Evolutionary conservation across 2,329 filamentous ascomycete genomes (phyloP).

Genomic region (Hypoxylon sp.): DNA sequence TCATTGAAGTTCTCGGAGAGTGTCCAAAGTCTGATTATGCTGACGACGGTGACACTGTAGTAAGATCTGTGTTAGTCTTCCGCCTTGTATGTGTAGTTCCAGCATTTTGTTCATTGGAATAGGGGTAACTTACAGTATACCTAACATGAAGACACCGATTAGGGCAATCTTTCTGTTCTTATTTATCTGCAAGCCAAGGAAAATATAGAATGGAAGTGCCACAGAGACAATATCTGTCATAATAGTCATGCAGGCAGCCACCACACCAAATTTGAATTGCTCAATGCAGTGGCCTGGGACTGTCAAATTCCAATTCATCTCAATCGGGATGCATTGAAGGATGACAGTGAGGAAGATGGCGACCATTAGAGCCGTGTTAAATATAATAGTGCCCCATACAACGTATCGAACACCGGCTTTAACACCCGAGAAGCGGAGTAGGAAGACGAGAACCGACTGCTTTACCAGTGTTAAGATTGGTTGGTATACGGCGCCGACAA

Average conservation of each 20-base stretch:
- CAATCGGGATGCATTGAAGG: constrained; percentile 59
- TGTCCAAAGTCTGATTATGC: constrained; percentile 51
- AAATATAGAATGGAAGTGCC: constrained; percentile 60
- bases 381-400: constrained; percentile 52
- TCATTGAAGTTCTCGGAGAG: constrained; percentile 47
- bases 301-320: constrained; percentile 53
- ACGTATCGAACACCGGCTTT: constrained; percentile 53
- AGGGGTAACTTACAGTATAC: constrained; percentile 45
- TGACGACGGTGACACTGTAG: constrained; percentile 51
- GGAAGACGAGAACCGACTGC: constrained; percentile 61
- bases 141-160: constrained; percentile 58
- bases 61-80: constrained; percentile 12
- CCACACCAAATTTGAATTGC: constrained; percentile 40
- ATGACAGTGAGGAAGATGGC: constrained; percentile 58
- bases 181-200: constrained; percentile 59
- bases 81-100: background rate
- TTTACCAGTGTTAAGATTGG: constrained; percentile 63
- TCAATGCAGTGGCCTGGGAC: constrained; percentile 54
- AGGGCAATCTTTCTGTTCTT: constrained; percentile 57
- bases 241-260: constrained; percentile 55
- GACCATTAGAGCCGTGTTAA: constrained; percentile 56
- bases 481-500: constrained; percentile 60
- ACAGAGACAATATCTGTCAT: constrained; percentile 59
- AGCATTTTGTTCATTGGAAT: background rate
- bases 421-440: constrained; percentile 58